A percentile compares a stretch with the other conserved stretches of the same genome.
Conservation (phyloP, 768 basidiomycete species). For the Suillus bovinus region DNA sequence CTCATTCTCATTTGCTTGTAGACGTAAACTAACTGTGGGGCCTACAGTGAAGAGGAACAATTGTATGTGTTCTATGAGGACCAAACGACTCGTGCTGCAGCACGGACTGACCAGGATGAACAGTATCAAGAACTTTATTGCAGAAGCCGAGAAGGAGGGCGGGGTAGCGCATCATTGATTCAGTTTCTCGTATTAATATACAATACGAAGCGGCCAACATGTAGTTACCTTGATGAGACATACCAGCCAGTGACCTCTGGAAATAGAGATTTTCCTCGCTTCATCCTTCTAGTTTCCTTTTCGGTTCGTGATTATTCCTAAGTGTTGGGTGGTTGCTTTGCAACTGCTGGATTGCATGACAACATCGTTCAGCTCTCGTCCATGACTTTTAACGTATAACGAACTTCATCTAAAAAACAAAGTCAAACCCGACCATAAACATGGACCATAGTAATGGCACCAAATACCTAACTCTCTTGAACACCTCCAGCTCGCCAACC, state of each 20-base stretch:
- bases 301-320: neutral
- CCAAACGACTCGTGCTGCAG: conserved; percentile 23
- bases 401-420: neutral
- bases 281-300: neutral
- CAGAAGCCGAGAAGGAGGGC: conserved; percentile 80
- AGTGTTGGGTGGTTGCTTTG: neutral
- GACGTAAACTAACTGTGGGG: conserved; percentile 13
- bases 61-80: conserved; percentile 56
- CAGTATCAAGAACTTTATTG: conserved; percentile 80
- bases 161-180: conserved; percentile 38
- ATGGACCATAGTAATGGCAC: neutral
- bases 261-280: neutral
- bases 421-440: neutral
- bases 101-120: conserved; percentile 48
- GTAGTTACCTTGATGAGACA: conserved; percentile 4
- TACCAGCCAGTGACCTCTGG: conserved; percentile 3
- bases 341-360: conserved; percentile 3
- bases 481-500: conserved; percentile 1
- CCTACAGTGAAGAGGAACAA: conserved; percentile 73
- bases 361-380: neutral
- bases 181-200: neutral
- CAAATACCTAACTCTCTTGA: neutral
- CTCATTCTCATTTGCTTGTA: neutral
- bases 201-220: neutral
- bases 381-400: conserved; percentile 3